phyloP scores from a whole-genome alignment of 352 stramenopile genomes.

The Phytophthora megakarya region DNA sequence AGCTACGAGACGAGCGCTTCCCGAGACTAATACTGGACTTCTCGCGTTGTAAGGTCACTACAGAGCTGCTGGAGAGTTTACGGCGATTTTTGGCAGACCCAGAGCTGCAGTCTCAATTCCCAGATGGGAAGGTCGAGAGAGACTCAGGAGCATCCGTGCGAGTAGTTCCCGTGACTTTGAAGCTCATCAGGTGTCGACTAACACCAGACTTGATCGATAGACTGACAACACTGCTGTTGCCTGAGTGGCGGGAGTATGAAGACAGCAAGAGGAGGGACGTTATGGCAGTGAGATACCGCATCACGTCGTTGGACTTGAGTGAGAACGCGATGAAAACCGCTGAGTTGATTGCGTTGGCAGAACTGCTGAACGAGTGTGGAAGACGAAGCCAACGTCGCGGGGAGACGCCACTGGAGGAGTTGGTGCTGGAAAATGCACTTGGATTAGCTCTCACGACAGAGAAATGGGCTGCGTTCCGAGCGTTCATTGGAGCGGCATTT shows the following conservation, averaged over 20 bases:
- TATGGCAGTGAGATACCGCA: conserved; percentile 9
- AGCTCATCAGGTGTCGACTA: conserved; percentile 31
- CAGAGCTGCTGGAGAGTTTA: conserved; percentile 26
- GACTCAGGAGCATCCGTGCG: background rate
- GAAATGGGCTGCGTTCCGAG: conserved; percentile 36
- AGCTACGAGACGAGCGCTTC: conserved; percentile 31
- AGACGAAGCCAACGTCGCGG: background rate
- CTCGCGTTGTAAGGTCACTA: conserved; percentile 27
- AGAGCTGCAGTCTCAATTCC: conserved; percentile 7
- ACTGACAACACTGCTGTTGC: conserved; percentile 24
- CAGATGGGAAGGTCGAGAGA: conserved; percentile 5
- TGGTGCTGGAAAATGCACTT: conserved; percentile 40
- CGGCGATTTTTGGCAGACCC: conserved; percentile 19
- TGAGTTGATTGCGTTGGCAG: conserved; percentile 27
- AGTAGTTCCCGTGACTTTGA: conserved; percentile 27
- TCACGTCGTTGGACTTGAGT: conserved; percentile 39
- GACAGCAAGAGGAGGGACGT: background rate
- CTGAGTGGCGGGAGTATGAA: background rate
- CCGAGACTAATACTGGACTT: conserved; percentile 46
- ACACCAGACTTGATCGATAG: conserved; percentile 22
- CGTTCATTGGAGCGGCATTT: conserved; percentile 32
- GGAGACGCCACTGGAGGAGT: conserved; percentile 23
- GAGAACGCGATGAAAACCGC: conserved; percentile 33
- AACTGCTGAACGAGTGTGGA: conserved; percentile 15
- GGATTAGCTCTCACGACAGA: conserved; percentile 17